Percentiles rank a stretch among this genome's conserved stretches.
phyloP scores from a whole-genome alignment of 352 stramenopile species.

The Phytophthora cajani region DNA sequence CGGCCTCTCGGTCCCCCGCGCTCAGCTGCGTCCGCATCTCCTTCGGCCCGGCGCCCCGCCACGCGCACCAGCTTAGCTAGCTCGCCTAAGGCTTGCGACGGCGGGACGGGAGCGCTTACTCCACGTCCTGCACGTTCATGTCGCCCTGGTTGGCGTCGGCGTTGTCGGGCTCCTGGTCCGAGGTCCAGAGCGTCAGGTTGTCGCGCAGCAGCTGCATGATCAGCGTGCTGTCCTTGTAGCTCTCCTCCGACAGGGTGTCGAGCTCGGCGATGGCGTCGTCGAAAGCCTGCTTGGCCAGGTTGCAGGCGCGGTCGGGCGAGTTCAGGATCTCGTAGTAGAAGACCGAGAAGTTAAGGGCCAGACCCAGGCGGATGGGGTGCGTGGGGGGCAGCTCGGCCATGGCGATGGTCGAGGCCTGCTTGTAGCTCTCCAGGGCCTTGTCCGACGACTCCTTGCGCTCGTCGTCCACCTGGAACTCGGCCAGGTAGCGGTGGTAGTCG shows the following conservation, averaged over 20 bases:
- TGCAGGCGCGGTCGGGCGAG: conserved; percentile 93
- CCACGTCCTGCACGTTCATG: conserved; percentile 87
- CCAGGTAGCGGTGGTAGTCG: conserved; percentile 99
- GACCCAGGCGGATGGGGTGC: conserved; percentile 98
- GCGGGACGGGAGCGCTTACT: conserved; percentile 38
- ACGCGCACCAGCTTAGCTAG: conserved; percentile 20
- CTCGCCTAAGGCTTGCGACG: conserved; percentile 23
- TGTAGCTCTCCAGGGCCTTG: conserved; percentile 82
- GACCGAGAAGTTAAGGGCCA: conserved; percentile 99
- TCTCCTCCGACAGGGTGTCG: conserved; percentile 98
- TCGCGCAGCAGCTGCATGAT: conserved; percentile 99
- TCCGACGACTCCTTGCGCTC: conserved; percentile 94
- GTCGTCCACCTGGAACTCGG: conserved; percentile 98
- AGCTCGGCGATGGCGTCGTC: conserved; percentile 99
- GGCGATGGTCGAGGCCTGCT: conserved; percentile 90
- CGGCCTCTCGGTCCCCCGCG: conserved; percentile 32
- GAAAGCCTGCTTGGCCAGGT: conserved; percentile 97
- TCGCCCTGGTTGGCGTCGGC: conserved; percentile 92
- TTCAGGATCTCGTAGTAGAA: conserved; percentile 99
- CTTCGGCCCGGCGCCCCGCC: conserved; percentile 15
- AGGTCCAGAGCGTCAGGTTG: conserved; percentile 99
- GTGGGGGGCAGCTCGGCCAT: conserved; percentile 97
- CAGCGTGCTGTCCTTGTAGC: conserved; percentile 99
- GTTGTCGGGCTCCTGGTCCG: conserved; percentile 92
- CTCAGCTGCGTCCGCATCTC: conserved; percentile 16